A percentile compares a stretch with the other conserved stretches of the same genome.
These are phyloP conservation scores for Chrysosporium queenslandicum DNA, from an alignment of 2,329 filamentous ascomycete genomes.

Conservation along the genomic window DNA sequence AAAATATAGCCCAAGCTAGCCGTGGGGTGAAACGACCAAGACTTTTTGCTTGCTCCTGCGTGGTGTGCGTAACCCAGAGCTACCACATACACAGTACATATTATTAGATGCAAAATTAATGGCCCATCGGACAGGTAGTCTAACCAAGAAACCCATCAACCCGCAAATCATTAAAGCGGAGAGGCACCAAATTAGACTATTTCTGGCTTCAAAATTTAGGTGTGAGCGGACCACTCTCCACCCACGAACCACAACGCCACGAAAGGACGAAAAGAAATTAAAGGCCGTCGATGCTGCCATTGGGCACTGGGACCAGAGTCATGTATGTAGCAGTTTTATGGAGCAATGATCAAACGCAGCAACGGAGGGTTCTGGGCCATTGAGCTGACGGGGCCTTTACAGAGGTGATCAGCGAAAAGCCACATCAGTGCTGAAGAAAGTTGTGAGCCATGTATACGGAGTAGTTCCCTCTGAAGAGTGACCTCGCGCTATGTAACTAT, in stretches of 20 bases:
- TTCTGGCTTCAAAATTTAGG: constrained; percentile 7
- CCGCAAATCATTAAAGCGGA: constrained; percentile 11
- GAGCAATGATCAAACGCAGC: constrained; percentile 4
- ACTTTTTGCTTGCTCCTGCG: constrained; percentile 16
- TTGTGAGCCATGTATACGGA: too few species aligned
- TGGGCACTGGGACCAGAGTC: constrained; percentile 3
- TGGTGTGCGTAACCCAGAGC: constrained; percentile 10
- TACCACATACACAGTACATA: constrained; percentile 5
- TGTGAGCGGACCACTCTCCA: constrained; percentile 13
- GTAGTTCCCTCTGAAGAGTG: not conserved
- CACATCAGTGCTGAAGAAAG: constrained; percentile 5
- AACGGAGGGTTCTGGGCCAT: constrained; percentile 6
- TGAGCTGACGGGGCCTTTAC: constrained; percentile 2
- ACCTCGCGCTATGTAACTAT: not conserved
- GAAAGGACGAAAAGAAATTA: constrained; percentile 10
- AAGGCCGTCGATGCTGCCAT: constrained; percentile 7
- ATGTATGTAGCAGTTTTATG: not conserved
- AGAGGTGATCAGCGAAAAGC: constrained; percentile 10
- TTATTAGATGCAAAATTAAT: constrained; percentile 11
- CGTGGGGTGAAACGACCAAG: constrained; percentile 31
- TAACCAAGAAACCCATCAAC: constrained; percentile 7
- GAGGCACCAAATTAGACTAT: constrained; percentile 9
- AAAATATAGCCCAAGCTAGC: constrained; percentile 25
- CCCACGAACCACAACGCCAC: constrained; percentile 11
- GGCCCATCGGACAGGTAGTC: constrained; percentile 9